Base-by-base conservation (phyloP, 768 basidiomycete genomes). In the Goffeauzyma gilvescens region DNA sequence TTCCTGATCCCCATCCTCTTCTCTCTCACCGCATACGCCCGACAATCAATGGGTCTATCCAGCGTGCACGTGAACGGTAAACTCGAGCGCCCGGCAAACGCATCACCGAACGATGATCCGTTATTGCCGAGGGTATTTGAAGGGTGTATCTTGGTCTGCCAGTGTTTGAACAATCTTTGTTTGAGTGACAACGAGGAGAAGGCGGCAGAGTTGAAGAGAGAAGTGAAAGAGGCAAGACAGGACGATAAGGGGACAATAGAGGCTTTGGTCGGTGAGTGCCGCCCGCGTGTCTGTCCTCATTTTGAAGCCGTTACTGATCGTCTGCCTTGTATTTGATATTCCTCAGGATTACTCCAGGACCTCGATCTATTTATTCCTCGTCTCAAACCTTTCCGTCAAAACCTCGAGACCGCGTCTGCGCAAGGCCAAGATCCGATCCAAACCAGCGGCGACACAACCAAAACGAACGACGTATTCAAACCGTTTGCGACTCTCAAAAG, bases 401-500 rank as follows among this genome's bases (percentile, higher is more conserved):
- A 2, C 45, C 44, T 21, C 54, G 52, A 69, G n/a, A n/a, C 78
- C 30, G 41, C 55, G 53, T 4, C 41, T n/a, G 26, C 41, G 39
- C 15, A 36, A 14, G 42, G 30, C 30, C 30, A 31, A 31, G 10
- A 31, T 10, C 30, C 15, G 12, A 10, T 31, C 30, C 15, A n/a
- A n/a, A n/a, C n/a, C n/a, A 30, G 24, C 21, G 30, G n/a, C 9
- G 41, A 15, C 6, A 7, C 28, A 9, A 5, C 31, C 2, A 26
- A 42, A 24, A 30, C 14, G 42, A 46, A 22, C 35, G 15, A 18
- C 30, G 20, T 36, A 6, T 27, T 50, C 51, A 28, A 72, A 66
- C 70, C n/a, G 76, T 86, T 90, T 59, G 69, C 72, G 1, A 82
- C 83, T 59, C 66, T 93, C 46, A 90, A 90, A 63, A 73, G 84